These are phyloP conservation scores for Erigeron philadelphicus DNA, from an alignment of 140 eudicot species.

Conservation along the genomic window DNA sequence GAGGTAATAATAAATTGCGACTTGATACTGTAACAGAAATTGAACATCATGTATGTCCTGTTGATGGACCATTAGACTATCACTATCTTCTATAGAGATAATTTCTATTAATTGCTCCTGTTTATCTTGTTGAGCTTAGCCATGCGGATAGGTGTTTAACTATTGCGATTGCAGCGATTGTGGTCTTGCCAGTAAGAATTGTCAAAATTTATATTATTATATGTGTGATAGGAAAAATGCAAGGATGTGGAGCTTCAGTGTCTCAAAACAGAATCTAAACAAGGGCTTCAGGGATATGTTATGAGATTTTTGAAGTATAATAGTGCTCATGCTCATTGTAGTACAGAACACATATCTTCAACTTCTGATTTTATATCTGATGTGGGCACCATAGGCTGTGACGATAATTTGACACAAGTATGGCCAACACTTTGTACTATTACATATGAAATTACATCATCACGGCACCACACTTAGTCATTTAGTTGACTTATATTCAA, in stretches of 20 bases:
- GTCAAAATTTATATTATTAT: slow-evolving; percentile 4
- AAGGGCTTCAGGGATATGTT: slow-evolving; percentile 56
- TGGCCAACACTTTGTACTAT: slow-evolving; percentile 27
- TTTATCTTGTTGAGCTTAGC: not conserved
- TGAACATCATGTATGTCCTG: slow-evolving; percentile 12
- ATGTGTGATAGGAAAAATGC: slow-evolving; percentile 42
- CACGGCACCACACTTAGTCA: slow-evolving; percentile 15
- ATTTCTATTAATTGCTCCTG: slow-evolving; percentile 1
- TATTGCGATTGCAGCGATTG: too few relatives aligned
- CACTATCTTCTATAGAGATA: slow-evolving; percentile 1
- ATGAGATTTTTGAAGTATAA: slow-evolving; percentile 55
- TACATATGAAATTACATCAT: slow-evolving; percentile 13
- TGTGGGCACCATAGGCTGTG: slow-evolving; percentile 47
- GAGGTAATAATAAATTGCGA: slow-evolving; percentile 34
- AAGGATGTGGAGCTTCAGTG: slow-evolving; percentile 39
- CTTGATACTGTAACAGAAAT: not conserved
- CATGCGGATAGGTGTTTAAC: slow-evolving; percentile 8
- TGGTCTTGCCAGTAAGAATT: slow-evolving; percentile 1
- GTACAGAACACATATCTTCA: slow-evolving; percentile 38
- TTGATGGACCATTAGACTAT: slow-evolving; percentile 2
- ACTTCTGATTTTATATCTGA: slow-evolving; percentile 43
- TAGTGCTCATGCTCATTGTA: slow-evolving; percentile 24
- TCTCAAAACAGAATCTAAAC: slow-evolving; percentile 27
- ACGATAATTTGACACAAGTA: slow-evolving; percentile 63
- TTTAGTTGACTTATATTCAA: not conserved